Evolutionary conservation across 129 eudicot genomes (phyloP).

Genomic region (Flaveria linearis): DNA sequence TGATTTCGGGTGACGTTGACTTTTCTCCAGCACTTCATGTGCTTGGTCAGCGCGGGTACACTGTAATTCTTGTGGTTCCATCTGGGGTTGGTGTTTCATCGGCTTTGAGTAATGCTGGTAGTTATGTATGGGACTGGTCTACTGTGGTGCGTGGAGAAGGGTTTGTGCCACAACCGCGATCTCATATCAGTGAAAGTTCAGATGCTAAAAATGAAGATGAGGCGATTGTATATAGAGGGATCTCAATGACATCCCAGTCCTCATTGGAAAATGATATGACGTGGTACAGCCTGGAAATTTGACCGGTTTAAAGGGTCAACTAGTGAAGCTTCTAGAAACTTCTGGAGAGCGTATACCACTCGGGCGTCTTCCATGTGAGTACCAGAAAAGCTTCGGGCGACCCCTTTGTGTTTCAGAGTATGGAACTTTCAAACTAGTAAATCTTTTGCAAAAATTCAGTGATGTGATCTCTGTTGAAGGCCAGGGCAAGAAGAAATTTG

Average conservation of each 20-base stretch:
- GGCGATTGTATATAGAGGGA: constrained; percentile 74
- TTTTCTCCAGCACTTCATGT: constrained; percentile 93
- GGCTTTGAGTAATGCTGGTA: constrained; percentile 83
- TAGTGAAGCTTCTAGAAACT: constrained; percentile 71
- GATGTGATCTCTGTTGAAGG: constrained; percentile 65
- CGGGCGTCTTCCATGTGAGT: constrained; percentile 67
- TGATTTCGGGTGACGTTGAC: constrained; percentile 94
- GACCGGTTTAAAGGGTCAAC: constrained; percentile 71
- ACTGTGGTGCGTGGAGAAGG: constrained; percentile 88
- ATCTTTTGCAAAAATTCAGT: constrained; percentile 64
- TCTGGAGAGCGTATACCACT: constrained; percentile 66
- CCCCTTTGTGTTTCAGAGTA: constrained; percentile 81
- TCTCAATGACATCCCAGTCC: constrained; percentile 48
- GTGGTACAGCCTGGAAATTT: constrained; percentile 92
- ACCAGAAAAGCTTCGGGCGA: constrained; percentile 77
- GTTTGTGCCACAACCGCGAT: constrained; percentile 55
- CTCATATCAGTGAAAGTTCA: constrained; percentile 30
- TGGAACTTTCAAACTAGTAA: constrained; percentile 62
- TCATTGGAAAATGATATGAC: constrained; percentile 49
- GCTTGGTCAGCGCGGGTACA: constrained; percentile 95
- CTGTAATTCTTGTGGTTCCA: constrained; percentile 79
- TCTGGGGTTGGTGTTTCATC: constrained; percentile 75
- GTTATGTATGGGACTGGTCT: constrained; percentile 93
- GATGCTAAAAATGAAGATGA: constrained; percentile 72
- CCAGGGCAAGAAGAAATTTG: constrained; percentile 56